These are phyloP conservation scores for Pachyrhizus erosus DNA, from an alignment of 306 rosid species.

Conservation along the genomic window DNA sequence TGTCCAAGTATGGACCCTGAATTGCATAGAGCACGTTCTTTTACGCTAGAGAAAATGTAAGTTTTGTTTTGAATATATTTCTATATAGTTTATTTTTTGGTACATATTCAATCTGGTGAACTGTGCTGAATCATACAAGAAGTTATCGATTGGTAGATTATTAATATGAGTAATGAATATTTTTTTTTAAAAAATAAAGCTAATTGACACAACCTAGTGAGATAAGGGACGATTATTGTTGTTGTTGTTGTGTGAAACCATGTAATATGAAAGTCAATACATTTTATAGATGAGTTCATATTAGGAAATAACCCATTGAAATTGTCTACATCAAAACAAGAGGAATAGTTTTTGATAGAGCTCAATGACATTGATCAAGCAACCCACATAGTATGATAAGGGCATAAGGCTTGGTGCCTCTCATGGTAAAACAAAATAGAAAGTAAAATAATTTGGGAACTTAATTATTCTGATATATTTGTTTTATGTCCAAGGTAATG, in stretches of 20 bases:
- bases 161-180: not conserved
- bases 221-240: not conserved
- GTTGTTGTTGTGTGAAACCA: not conserved
- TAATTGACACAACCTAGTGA: not conserved
- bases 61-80: conserved; percentile 25
- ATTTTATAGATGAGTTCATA: conserved; percentile 1
- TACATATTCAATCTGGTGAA: not conserved
- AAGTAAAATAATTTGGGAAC: not conserved
- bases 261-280: conserved; percentile 7
- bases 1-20: conserved; percentile 68
- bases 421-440: conserved; percentile 12
- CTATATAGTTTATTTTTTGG: not conserved
- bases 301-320: not conserved
- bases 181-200: conserved; percentile 3
- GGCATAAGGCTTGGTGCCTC: not conserved
- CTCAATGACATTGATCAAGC: conserved; percentile 8
- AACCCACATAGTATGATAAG: not conserved
- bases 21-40: conserved; percentile 55
- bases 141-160: not conserved
- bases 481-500: not conserved
- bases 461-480: not conserved
- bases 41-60: conserved; percentile 81
- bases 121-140: not conserved
- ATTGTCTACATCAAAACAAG: not conserved
- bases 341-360: not conserved